Percentiles rank a stretch among this genome's conserved stretches.
phyloP scores from a whole-genome alignment of 306 rosid species.

The Elaeagnus macrophylla region DNA sequence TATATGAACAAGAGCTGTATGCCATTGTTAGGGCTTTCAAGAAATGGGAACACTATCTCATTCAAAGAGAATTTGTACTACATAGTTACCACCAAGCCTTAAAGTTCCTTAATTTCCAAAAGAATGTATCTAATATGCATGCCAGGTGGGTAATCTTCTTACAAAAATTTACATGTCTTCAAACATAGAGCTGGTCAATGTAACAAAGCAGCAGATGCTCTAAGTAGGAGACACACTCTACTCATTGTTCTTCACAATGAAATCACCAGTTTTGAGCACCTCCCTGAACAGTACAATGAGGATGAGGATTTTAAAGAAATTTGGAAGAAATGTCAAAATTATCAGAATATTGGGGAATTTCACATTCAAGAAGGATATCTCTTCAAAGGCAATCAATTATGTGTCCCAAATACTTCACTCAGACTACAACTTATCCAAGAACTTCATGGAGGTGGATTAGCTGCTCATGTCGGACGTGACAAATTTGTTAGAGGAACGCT shows the following conservation, averaged over 20 bases:
- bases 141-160: background rate
- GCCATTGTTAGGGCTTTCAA: background rate
- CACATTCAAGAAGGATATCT: background rate
- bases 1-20: background rate
- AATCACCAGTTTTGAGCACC: background rate
- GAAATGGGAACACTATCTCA: background rate
- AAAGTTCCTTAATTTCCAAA: background rate
- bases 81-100: background rate
- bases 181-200: background rate
- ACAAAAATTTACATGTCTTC: background rate
- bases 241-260: fast-evolving
- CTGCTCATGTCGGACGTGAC: background rate
- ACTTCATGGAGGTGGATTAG: background rate
- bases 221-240: background rate
- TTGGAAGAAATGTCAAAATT: background rate
- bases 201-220: background rate
- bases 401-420: background rate
- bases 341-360: background rate
- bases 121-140: background rate
- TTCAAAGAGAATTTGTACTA: background rate
- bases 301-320: background rate
- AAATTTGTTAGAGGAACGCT: background rate
- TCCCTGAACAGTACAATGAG: background rate
- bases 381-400: background rate
- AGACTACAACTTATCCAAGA: background rate